These are phyloP conservation scores for Cercophora scortea DNA, from an alignment of 495 filamentous ascomycete genomes.

Conservation along the genomic window DNA sequence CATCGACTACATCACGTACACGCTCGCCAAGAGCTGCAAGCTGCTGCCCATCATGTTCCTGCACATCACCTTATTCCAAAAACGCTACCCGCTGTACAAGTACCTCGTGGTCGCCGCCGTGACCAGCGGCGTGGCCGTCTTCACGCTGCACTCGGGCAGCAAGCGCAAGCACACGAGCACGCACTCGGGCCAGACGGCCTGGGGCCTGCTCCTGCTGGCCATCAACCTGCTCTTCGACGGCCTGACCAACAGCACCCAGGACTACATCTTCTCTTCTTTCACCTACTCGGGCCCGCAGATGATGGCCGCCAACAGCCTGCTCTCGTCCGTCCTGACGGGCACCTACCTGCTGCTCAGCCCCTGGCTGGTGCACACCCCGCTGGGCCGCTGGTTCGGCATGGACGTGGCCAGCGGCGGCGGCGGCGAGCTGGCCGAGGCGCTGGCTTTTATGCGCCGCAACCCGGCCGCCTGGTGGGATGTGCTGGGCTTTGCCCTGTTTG, in stretches of 20 bases:
- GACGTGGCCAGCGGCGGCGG: slow-evolving; percentile 45
- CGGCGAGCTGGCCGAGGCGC: slow-evolving; percentile 67
- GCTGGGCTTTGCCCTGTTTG: slow-evolving; percentile 83
- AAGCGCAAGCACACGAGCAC: slow-evolving; percentile 41
- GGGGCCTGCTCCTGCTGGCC: slow-evolving; percentile 77
- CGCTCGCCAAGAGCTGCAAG: slow-evolving; percentile 97
- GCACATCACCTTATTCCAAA: slow-evolving; percentile 86
- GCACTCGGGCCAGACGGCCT: slow-evolving; percentile 40
- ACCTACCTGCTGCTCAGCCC: slow-evolving; percentile 71
- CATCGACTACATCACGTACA: slow-evolving; percentile 98
- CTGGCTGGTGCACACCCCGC: slow-evolving; percentile 56
- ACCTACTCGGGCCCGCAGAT: slow-evolving; percentile 89
- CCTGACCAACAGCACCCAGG: slow-evolving; percentile 91
- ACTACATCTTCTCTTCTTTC: slow-evolving; percentile 80
- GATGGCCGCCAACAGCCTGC: slow-evolving; percentile 97
- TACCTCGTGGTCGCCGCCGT: slow-evolving; percentile 88
- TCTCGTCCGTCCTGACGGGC: slow-evolving; percentile 67
- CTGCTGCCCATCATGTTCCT: slow-evolving; percentile 95
- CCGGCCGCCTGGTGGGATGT: slow-evolving; percentile 78
- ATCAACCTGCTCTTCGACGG: slow-evolving; percentile 95
- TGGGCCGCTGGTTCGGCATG: slow-evolving; percentile 62
- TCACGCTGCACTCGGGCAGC: slow-evolving; percentile 79
- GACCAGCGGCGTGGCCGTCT: slow-evolving; percentile 86
- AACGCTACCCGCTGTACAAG: slow-evolving; percentile 89
- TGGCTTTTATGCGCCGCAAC: slow-evolving; percentile 69